Percentiles rank a stretch among this genome's conserved stretches.
phyloP scores from a whole-genome alignment of 148 eudicot genomes.

The Spergularia marina region DNA sequence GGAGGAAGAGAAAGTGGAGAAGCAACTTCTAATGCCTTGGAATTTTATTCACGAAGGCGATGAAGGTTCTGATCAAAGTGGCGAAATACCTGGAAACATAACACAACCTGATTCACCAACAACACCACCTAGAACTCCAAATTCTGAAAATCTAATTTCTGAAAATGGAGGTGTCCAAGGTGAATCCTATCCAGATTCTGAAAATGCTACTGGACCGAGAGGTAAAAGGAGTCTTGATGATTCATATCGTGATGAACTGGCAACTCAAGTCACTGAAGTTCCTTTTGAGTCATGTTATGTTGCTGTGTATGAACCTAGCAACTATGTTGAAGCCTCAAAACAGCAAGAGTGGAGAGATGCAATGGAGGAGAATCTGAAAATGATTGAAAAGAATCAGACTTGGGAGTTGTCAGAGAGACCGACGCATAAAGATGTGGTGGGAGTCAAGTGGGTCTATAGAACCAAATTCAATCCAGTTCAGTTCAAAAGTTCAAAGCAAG shows the following conservation, averaged over 20 bases:
- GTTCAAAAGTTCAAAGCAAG: background rate
- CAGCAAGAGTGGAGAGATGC: background rate
- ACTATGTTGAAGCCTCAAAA: background rate
- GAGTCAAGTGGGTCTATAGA: background rate
- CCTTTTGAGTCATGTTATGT: slow-evolving; percentile 2
- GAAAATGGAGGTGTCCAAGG: background rate
- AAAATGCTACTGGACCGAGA: background rate
- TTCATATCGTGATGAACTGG: background rate
- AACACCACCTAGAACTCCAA: background rate
- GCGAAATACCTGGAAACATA: background rate
- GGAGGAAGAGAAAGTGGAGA: background rate
- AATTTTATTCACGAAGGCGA: background rate
- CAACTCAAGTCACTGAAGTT: background rate
- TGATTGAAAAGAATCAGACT: background rate
- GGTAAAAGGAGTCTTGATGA: no score
- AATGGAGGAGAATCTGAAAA: background rate
- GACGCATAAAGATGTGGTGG: background rate
- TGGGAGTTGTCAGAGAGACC: background rate
- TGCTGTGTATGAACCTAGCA: background rate
- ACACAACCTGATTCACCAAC: background rate
- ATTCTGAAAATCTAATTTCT: background rate
- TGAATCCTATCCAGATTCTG: background rate
- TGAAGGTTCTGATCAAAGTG: background rate
- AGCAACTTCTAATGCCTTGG: background rate
- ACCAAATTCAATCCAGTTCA: no score